Evolutionary conservation across 2,329 filamentous ascomycete species (phyloP).

Genomic region (Beauveria sp.): DNA sequence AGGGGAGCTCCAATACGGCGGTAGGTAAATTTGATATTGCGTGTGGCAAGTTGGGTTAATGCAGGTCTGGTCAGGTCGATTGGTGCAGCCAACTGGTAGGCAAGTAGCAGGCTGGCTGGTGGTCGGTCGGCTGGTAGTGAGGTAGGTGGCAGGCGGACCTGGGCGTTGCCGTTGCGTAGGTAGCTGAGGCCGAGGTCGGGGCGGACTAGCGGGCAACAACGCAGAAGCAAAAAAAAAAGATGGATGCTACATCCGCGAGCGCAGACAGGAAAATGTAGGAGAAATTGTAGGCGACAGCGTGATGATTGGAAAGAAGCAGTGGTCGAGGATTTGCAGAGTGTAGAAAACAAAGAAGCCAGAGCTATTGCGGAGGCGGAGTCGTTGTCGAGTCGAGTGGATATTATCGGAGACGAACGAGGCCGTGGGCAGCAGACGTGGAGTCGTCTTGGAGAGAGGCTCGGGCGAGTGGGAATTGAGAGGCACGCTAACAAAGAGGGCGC

Average conservation of each 20-base stretch:
- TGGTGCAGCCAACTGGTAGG: neutral
- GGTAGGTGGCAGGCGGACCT: neutral
- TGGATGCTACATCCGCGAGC: neutral
- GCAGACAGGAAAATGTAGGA: neutral
- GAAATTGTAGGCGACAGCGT: neutral
- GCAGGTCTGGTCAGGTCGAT: neutral
- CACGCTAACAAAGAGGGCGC: neutral
- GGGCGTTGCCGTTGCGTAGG: too few species aligned
- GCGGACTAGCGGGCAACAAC: neutral
- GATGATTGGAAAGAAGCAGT: neutral
- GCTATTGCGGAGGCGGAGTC: slow-evolving; percentile 1
- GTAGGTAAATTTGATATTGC: neutral
- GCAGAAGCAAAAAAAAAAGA: neutral
- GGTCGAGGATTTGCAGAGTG: neutral
- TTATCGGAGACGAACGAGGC: neutral
- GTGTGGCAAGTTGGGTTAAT: neutral
- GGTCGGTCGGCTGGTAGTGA: neutral
- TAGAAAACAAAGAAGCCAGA: neutral
- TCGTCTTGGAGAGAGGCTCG: too few species aligned
- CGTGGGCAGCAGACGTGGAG: neutral
- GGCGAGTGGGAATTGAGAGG: too few species aligned
- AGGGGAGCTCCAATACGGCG: neutral
- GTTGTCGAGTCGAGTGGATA: neutral
- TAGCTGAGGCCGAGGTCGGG: neutral
- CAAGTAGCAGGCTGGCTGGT: neutral